A percentile compares a stretch with the other conserved stretches of the same genome.
Conservation (phyloP, 140 eudicot genomes). For the Ambrosia hybrid region DNA sequence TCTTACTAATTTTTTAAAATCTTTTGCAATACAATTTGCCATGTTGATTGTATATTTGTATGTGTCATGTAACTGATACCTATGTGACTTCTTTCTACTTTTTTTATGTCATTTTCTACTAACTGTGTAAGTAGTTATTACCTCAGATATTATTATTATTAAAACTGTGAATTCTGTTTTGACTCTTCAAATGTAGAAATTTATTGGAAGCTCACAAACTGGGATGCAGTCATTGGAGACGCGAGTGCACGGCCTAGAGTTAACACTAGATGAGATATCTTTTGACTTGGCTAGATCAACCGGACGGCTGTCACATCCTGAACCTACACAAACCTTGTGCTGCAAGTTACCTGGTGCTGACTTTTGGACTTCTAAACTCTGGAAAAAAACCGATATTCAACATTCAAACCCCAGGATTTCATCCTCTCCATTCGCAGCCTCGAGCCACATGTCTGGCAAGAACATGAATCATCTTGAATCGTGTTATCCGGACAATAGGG, state of each 20-base stretch:
- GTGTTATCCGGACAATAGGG: slow-evolving; percentile 37
- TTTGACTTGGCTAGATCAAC: slow-evolving; percentile 75
- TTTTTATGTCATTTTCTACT: not conserved
- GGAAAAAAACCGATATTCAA: slow-evolving; percentile 58
- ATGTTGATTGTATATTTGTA: not conserved
- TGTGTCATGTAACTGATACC: not conserved
- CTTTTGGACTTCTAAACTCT: slow-evolving; percentile 62
- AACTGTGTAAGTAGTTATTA: not conserved
- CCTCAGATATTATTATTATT: not conserved
- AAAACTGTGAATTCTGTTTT: slow-evolving; percentile 4
- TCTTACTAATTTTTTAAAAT: too few relatives aligned
- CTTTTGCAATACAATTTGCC: not conserved
- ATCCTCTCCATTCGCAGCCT: slow-evolving; percentile 29
- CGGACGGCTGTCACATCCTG: slow-evolving; percentile 57
- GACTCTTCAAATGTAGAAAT: slow-evolving; percentile 44
- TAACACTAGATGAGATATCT: slow-evolving; percentile 79
- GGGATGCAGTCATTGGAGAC: slow-evolving; percentile 77
- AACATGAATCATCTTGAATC: slow-evolving; percentile 29
- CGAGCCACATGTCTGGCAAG: slow-evolving; percentile 24
- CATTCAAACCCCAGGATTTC: slow-evolving; percentile 33
- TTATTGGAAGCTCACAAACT: slow-evolving; percentile 71
- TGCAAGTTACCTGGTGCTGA: slow-evolving; percentile 82
- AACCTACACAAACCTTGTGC: slow-evolving; percentile 48
- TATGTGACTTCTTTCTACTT: not conserved
- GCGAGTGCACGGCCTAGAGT: slow-evolving; percentile 88